A percentile compares a stretch with the other conserved stretches of the same genome.
Conservation (phyloP, 495 filamentous ascomycete genomes). For the Acidiella bohemica region DNA sequence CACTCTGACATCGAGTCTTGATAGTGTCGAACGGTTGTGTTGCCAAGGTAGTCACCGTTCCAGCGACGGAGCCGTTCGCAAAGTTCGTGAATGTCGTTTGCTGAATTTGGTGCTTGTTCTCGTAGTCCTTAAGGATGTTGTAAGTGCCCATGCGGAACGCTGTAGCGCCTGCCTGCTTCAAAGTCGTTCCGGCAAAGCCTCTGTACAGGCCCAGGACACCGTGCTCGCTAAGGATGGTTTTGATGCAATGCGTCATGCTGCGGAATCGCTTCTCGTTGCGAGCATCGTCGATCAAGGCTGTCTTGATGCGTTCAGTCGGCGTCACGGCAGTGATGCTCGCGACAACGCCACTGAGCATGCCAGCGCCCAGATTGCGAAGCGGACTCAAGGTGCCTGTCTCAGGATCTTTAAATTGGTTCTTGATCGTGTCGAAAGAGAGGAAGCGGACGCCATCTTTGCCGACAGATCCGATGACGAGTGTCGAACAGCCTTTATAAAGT, state of each 20-base stretch:
- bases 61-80: constrained; percentile 46
- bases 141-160: constrained; percentile 54
- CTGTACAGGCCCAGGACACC: constrained; percentile 46
- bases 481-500: constrained; percentile 51
- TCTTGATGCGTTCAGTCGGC: constrained; percentile 55
- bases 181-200: constrained; percentile 46
- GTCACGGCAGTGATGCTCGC: constrained; percentile 49
- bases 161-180: constrained; percentile 55
- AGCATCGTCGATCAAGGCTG: constrained; percentile 56
- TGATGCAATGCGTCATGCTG: constrained; percentile 38
- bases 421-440: constrained; percentile 51
- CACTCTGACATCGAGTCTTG: constrained; percentile 50
- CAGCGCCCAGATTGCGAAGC: constrained; percentile 42
- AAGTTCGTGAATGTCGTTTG: constrained; percentile 41
- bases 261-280: constrained; percentile 37
- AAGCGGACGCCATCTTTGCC: constrained; percentile 56
- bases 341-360: constrained; percentile 48
- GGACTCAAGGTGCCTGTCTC: constrained; percentile 43
- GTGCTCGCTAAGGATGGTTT: constrained; percentile 35
- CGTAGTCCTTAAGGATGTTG: constrained; percentile 51
- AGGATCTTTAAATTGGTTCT: constrained; percentile 43
- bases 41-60: constrained; percentile 44
- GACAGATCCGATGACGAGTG: constrained; percentile 46
- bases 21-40: constrained; percentile 58
- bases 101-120: constrained; percentile 31